Base-by-base conservation (phyloP, 1,284 basidiomycete species). In the Tilletiopsis washingtonensis region DNA sequence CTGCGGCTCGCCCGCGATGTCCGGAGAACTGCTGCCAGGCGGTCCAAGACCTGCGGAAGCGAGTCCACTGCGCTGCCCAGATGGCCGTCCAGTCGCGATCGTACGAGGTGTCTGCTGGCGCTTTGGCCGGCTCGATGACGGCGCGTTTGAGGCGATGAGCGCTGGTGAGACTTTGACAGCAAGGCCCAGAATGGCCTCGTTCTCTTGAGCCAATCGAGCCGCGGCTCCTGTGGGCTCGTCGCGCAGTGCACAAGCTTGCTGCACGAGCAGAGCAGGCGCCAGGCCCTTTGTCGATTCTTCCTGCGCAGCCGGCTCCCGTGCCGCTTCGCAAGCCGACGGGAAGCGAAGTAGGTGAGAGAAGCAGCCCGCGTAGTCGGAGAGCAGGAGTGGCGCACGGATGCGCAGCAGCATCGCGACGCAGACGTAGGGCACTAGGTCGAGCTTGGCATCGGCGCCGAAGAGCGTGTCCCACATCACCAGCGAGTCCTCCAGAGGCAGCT, bases 381-480 rank as follows among this genome's bases (percentile, higher is more conserved):
- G 50, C 15, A 72, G 54, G 4, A 73, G 56, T 42, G 53, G 46
- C 25, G 60, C 58, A 24, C 71, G 64, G 11, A 70, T 57, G 5
- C 67, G 59, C 4, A 73, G 49, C 2, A 73, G 53, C 56, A 73
- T 61, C 4, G 63, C 70, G 11, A 67, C 55, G 51, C 69, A 73
- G 17, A 73, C 40, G 29, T 60, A 59, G 40, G 64, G 63, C 34
- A 69, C 49, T 9, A 71, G 59, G 17, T 57, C 46, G 15, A 73
- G 50, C 1, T 51, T 44, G 5, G 47, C 39, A n/a, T 57, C 67
- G 2, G 53, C 21, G 5, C 51, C 49, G 25, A 73, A 59, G 17
- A 73, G 49, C 3, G 53, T 62, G 51, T 74, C 70, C 71, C 71
- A 74, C 1, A 74, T 45, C 40, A 49, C 47, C n/a, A 67, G 17